A percentile compares a stretch with the other conserved stretches of the same genome.
Evolutionary conservation across 768 basidiomycete genomes (phyloP).

Genomic region (Termitomyces sp.): DNA sequence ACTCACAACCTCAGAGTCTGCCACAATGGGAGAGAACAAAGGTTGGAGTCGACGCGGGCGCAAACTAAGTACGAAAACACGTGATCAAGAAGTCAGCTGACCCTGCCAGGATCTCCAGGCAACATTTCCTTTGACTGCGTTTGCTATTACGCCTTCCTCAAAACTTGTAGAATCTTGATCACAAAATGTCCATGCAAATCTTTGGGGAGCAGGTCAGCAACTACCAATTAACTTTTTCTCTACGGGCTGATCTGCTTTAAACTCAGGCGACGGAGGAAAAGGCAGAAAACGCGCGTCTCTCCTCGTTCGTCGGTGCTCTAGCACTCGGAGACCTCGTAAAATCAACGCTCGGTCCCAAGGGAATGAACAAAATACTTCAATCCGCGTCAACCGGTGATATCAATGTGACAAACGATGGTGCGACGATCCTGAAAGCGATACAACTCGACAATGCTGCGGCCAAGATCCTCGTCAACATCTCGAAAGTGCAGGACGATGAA

Average conservation of each 20-base stretch:
- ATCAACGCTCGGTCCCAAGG: constrained; percentile 97
- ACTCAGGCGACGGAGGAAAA: constrained; percentile 81
- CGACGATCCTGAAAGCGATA: constrained; percentile 96
- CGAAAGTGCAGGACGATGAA: constrained; percentile 99
- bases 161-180: background rate
- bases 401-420: constrained; percentile 98
- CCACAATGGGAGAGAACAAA: background rate
- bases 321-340: constrained; percentile 98
- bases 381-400: constrained; percentile 87
- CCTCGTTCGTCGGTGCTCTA: constrained; percentile 95
- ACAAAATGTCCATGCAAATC: constrained; percentile 65
- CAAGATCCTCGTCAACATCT: constrained; percentile 99
- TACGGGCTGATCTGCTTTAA: background rate
- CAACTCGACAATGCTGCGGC: constrained; percentile 98
- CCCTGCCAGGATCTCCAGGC: too few relatives aligned
- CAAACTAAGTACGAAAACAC: too few relatives aligned
- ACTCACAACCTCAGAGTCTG: background rate
- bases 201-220: constrained; percentile 55
- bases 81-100: too few relatives aligned
- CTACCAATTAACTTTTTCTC: background rate
- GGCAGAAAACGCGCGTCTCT: constrained; percentile 96
- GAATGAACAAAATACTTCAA: constrained; percentile 99
- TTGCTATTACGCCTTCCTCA: background rate
- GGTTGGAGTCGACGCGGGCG: background rate
- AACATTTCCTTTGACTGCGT: constrained; percentile 7